Conservation (phyloP, 176 grass and related monocot species). For the Carex parvula region DNA sequence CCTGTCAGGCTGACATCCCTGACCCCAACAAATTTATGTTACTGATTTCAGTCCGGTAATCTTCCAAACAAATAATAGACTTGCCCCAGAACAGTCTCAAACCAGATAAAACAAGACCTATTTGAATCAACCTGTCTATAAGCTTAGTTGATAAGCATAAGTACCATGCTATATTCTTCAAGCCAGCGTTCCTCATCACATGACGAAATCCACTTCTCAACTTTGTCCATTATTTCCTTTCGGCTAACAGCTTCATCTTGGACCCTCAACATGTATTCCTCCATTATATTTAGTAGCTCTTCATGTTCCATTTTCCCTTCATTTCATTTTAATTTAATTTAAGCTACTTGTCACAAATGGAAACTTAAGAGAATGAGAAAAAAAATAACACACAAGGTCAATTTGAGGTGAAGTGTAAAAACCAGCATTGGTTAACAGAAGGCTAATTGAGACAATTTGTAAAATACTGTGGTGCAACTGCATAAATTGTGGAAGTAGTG, state of each 20-base stretch:
- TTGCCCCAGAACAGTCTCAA: not conserved
- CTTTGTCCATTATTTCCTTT: conserved; percentile 99
- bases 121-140: not conserved
- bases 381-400: conserved; percentile 13
- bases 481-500: not conserved
- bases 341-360: conserved; percentile 31
- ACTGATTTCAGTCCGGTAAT: not conserved
- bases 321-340: conserved; percentile 1
- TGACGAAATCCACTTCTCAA: conserved; percentile 95
- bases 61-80: not conserved
- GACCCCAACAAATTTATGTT: not conserved
- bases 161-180: conserved; percentile 95
- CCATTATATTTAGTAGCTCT: conserved; percentile 76
- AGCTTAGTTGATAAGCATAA: conserved; percentile 35
- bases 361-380: conserved; percentile 2
- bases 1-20: not conserved
- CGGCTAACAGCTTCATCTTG: conserved; percentile 84
- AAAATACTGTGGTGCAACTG: not conserved
- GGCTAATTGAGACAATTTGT: not conserved
- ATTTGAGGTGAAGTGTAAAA: conserved; percentile 1
- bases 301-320: conserved; percentile 81
- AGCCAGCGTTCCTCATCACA: conserved; percentile 93
- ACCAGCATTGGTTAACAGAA: conserved; percentile 18
- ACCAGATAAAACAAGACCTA: not conserved
- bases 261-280: conserved; percentile 68